Base-by-base conservation (phyloP, 108 stramenopile genomes). In the Skeletonema costatum region DNA sequence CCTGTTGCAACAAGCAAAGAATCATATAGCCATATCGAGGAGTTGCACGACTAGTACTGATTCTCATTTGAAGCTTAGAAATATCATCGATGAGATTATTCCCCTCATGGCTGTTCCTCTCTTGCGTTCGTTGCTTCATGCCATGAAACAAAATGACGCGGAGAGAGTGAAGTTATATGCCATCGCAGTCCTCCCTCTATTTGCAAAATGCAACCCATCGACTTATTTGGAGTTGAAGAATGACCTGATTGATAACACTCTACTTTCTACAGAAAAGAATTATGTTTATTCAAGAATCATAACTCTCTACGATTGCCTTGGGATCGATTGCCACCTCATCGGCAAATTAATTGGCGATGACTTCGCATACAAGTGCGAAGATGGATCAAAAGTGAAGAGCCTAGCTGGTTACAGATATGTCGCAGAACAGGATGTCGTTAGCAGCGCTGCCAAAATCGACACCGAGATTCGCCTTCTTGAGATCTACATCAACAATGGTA, bases 1-100 rank as follows among this genome's bases (percentile, higher is more conserved):
- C 42, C 79, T 89, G 9, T 89, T 95, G 77, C 89, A 93, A 50
- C 70, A 92, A 74, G 94, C 91, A 14, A 90, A 92, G 60, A 80
- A 84, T 65, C 87, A 93, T 71, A 64, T 95, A 5, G 81, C 90
- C 2, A 81, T 91, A 12, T 83, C 94, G 4, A 80, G 85, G 66
- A 80, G 91, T 51, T 94, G 93, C 70, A 71, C 85, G 4, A 75
- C 84, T 11, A 87, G 78, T 73, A 36, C 77, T 63, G 66, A 81
- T 8, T 89, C 90, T 58, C 87, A 85, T 71, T 32, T 74, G 48
- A 71, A 70, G 44, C 58, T 95, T 32, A 73, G 75, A 12, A 70
- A 56, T 29, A 83, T 89, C 25, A 82, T 89, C 30, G 84, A 89
- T 60, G 80, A 87, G 42, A 88, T 95, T 32, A 70, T 89, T 48